A percentile compares a stretch with the other conserved stretches of the same genome.
These are phyloP conservation scores for Sarocladiaceae sp. DNA, from an alignment of 2,329 filamentous ascomycete genomes.

Conservation along the genomic window DNA sequence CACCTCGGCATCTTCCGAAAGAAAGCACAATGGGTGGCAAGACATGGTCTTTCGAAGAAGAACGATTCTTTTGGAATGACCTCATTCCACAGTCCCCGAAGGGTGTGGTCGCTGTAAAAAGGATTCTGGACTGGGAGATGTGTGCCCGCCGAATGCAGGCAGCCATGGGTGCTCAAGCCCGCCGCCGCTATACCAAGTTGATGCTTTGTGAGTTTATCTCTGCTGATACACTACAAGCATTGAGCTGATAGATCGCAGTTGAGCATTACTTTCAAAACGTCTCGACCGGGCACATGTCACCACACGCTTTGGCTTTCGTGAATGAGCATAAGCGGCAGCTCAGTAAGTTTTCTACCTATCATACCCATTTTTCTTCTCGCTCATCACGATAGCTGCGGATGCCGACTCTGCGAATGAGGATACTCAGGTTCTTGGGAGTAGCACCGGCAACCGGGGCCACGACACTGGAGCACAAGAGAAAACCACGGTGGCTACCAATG, in stretches of 20 bases:
- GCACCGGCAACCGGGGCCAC: not conserved
- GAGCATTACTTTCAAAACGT: slow-evolving; percentile 43
- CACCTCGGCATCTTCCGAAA: not conserved
- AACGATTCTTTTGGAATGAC: slow-evolving; percentile 43
- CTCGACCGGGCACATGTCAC: slow-evolving; percentile 31
- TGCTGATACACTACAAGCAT: not conserved
- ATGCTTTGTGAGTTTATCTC: slow-evolving; percentile 33
- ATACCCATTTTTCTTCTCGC: not conserved
- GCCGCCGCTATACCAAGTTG: slow-evolving; percentile 33
- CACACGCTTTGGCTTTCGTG: slow-evolving; percentile 30
- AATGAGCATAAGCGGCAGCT: slow-evolving; percentile 24
- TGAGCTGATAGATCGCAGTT: slow-evolving; percentile 23
- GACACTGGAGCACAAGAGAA: no score
- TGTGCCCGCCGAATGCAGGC: slow-evolving; percentile 34
- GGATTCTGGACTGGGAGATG: slow-evolving; percentile 29
- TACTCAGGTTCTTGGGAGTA: not conserved
- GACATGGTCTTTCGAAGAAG: slow-evolving; percentile 44
- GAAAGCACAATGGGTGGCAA: slow-evolving; percentile 48
- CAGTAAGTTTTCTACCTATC: slow-evolving; percentile 14
- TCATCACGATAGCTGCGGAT: not conserved
- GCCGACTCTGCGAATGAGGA: not conserved
- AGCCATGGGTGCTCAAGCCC: slow-evolving; percentile 27
- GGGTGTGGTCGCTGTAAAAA: slow-evolving; percentile 18
- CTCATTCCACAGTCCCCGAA: slow-evolving; percentile 33
- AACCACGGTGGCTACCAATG: no score